Evolutionary conservation across 352 stramenopile species (phyloP), one percentile per base, ranked within the genome.

Genomic region (Pythium chondricola): DNA sequence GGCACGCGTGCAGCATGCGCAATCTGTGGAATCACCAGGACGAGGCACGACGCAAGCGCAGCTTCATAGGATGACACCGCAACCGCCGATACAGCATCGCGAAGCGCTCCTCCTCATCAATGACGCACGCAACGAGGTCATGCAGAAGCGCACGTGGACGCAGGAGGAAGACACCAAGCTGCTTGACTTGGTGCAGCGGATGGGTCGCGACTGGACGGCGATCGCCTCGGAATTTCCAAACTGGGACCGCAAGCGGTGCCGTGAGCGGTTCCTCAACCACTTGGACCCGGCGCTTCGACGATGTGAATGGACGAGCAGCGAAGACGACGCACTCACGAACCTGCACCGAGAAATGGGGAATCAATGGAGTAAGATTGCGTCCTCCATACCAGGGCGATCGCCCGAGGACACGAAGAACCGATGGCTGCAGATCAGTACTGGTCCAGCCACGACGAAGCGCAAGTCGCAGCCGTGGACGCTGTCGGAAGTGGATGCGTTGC

Each of bases 211-310:
- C 14, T 86, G 73, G 73, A 56, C 65, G 11, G 27, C 36, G n/a
- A 67, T 85, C 11, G 69, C 72, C 0, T 11, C 13, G 30, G 32
- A 74, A 13, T 71, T 89, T 10, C 59, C 68, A 4, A 50, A 36
- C 3, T 63, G 65, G 18, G 67, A 85, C 30, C 74, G 81, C 17
- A 92, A 89, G 54, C 61, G 76, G 6, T 88, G 75, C 38, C 69
- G 81, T 1, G 81, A 92, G 42, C 58, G 81, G n/a, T 92, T 68
- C 21, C 59, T 85, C 27, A 88, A 92, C 48, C 71, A 88, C 50
- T 42, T 88, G 33, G 65, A 71, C 31, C 63, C 74, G 13, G 36
- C 52, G 24, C 48, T 86, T 18, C n/a, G 24, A 7, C 33, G 30
- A 17, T n/a, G 22, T 4, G 21, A 27, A 9, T 92, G 80, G 80